Base-by-base conservation (phyloP, 2,329 filamentous ascomycete species). In the Boeremia exigua region DNA sequence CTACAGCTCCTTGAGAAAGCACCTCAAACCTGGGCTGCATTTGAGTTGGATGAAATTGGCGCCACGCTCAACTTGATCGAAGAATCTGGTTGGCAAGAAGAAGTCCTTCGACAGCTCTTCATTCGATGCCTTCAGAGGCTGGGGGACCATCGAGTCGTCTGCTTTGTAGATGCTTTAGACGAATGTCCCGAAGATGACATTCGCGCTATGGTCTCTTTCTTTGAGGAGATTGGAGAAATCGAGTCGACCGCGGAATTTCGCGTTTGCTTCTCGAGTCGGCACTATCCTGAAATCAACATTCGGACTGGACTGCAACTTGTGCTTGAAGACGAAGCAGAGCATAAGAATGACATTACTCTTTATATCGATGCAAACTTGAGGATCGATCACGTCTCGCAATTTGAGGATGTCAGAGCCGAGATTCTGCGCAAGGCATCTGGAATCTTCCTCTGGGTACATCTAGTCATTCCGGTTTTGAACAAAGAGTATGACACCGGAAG, bases 151-250 rank as follows among this genome's bases (percentile, higher is more conserved):
- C 25, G 14, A 4, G 39, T 43, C 8, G 5, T 43, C 14, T 43
- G 39, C 17, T 43, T 14, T 15, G 6, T 74, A 0, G 79, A 82
- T 50, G 81, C 80, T 0, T 67, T 83, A 2, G 80, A 83, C 36
- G 81, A 83, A 59, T 82, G 79, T 56, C 68, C 79, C 6, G 76
- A 80, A 45, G 48, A 62, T 1, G 68, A 82, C 46, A 66, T 78
- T 4, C 69, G 70, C 19, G 68, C 75, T 0, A 81, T 83, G 77
- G 62, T 82, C 3, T 36, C 59, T 0, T 78, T 77, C 46, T 77
- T 83, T 15, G 73, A 81, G 46, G 60, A 72, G 0, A 52, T 82
- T 0, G 72, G 74, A 0, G 61, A 75, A 4, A n/a, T 59, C 0
- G 68, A 71, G 1, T 45, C 63, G 0, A 42, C 64, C 4, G 43